These are phyloP conservation scores for Backusella tuberculispora DNA, from an alignment of 192 early-diverging fungal species.

Conservation along the genomic window DNA sequence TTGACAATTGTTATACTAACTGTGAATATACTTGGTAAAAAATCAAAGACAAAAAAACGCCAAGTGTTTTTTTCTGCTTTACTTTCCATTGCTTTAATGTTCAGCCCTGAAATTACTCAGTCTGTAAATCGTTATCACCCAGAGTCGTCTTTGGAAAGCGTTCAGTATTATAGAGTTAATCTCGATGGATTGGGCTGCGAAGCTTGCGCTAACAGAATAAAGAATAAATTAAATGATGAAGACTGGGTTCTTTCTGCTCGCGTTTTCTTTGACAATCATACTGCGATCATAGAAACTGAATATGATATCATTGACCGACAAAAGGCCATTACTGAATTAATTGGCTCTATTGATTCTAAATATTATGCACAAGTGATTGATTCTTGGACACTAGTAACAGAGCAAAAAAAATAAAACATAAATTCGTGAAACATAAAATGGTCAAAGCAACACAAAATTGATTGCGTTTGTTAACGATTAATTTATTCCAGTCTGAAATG, in stretches of 20 bases:
- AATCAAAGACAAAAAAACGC: constrained; percentile 27
- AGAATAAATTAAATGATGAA: constrained; percentile 34
- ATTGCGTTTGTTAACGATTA: constrained; percentile 8
- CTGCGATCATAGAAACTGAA: constrained; percentile 28
- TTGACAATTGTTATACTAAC: constrained; percentile 37
- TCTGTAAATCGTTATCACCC: constrained; percentile 14
- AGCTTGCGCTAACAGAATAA: constrained; percentile 57
- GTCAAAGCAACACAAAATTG: constrained; percentile 18
- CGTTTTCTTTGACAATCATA: constrained; percentile 46
- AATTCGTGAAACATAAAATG: not conserved
- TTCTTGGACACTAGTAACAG: constrained; percentile 9
- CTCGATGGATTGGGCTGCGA: constrained; percentile 54
- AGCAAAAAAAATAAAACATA: constrained; percentile 6
- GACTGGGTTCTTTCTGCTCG: constrained; percentile 36
- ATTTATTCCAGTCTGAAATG: constrained; percentile 9
- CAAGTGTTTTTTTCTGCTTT: constrained; percentile 1
- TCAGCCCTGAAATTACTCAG: constrained; percentile 48
- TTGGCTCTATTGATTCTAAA: constrained; percentile 20
- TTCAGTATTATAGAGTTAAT: constrained; percentile 34
- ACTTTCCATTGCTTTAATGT: constrained; percentile 39
- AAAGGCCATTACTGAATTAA: not conserved
- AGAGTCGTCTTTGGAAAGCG: not conserved
- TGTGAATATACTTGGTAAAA: constrained; percentile 31
- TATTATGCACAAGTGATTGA: constrained; percentile 23
- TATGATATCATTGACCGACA: too few relatives aligned